These are phyloP conservation scores for Puccinia coronata DNA, from an alignment of 1,284 basidiomycete genomes.

Conservation along the genomic window DNA sequence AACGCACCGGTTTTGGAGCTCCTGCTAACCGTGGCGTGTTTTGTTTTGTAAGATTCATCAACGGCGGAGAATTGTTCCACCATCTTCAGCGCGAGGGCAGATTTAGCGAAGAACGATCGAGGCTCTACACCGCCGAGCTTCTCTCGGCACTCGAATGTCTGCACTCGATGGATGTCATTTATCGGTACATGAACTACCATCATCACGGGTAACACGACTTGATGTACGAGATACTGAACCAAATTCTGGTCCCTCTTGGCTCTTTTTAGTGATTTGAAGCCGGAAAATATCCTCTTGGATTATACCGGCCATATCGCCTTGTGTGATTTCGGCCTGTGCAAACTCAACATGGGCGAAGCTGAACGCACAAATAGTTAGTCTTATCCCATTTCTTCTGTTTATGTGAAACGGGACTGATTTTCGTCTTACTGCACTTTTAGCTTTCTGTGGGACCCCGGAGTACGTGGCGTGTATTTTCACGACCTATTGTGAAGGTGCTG, in stretches of 20 bases:
- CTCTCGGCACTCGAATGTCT: conserved; percentile 90
- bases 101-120: conserved; percentile 85
- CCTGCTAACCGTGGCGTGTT: neutral
- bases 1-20: neutral
- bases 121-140: conserved; percentile 94
- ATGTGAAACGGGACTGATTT: neutral
- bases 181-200: conserved; percentile 61
- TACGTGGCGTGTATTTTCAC: neutral
- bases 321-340: conserved; percentile 95
- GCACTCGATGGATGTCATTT: conserved; percentile 96
- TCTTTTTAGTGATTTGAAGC: conserved; percentile 74
- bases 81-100: conserved; percentile 92
- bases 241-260: neutral
- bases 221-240: neutral
- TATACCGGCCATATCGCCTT: conserved; percentile 95
- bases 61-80: conserved; percentile 97
- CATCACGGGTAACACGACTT: neutral
- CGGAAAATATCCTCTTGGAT: conserved; percentile 94
- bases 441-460: conserved; percentile 49
- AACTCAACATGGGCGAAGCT: conserved; percentile 73
- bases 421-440: neutral
- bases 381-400: neutral
- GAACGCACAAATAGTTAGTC: conserved; percentile 50
- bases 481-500: neutral
- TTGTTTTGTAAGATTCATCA: conserved; percentile 71